Conservation (phyloP, 169 alveolate genomes). For the Plasmodium inui region DNA sequence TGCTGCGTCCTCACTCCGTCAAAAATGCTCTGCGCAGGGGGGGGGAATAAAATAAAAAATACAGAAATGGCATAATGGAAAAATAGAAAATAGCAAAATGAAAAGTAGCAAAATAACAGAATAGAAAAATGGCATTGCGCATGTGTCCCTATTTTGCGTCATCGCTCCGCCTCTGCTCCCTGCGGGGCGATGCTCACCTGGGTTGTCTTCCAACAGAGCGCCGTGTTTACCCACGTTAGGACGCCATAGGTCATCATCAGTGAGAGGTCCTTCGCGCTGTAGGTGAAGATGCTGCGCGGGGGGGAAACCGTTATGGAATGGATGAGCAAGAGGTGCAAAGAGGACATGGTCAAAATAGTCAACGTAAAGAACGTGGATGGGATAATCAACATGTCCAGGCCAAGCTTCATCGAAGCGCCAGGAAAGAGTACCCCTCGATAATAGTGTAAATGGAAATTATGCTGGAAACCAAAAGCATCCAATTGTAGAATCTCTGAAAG, state of each 20-base stretch:
- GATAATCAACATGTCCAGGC: neutral
- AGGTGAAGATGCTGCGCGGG: constrained; percentile 28
- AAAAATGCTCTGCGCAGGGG: constrained; percentile 26
- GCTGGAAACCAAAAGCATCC: constrained; percentile 67
- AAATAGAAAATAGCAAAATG: neutral
- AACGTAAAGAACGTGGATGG: neutral
- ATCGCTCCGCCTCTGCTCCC: neutral
- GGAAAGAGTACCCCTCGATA: constrained; percentile 38
- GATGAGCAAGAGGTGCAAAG: neutral
- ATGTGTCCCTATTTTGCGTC: neutral
- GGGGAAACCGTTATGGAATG: neutral
- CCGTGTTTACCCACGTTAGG: constrained; percentile 17
- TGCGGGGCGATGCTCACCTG: constrained; percentile 17
- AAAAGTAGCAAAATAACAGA: neutral
- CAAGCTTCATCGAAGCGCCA: neutral
- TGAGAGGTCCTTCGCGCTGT: neutral
- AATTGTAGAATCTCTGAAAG: constrained; percentile 59
- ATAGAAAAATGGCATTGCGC: neutral
- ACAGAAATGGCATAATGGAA: no score
- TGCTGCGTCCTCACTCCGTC: constrained; percentile 20
- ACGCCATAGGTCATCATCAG: constrained; percentile 19
- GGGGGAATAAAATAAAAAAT: neutral
- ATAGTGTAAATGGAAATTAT: constrained; percentile 36
- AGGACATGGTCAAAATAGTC: neutral
- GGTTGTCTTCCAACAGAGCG: constrained; percentile 48